Evolutionary conservation across 2,329 filamentous ascomycete species (phyloP), one percentile per base, ranked within the genome.

Genomic region (Hymenoscyphus albidus): DNA sequence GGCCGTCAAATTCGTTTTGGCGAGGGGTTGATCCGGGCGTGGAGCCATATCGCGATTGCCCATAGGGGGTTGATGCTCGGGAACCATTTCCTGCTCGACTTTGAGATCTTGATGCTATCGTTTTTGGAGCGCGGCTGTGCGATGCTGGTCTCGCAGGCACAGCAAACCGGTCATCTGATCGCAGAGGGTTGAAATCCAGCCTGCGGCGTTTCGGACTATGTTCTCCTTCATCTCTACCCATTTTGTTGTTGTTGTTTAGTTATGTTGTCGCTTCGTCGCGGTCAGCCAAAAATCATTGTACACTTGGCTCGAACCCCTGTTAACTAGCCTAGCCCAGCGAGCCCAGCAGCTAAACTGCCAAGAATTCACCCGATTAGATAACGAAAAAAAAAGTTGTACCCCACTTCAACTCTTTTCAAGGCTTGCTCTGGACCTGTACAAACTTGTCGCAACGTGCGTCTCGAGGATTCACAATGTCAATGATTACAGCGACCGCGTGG

Each of bases 121-220:
- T 55, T 35, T 59, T 54, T 16, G 48, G 38, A 78, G 77, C 67
- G 75, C 32, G 63, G 40, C 4, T 54, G 2, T 38, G 59, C 62
- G 66, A 57, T 48, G 69, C 67, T 54, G 71, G 72, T 55, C 68
- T 69, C 7, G 67, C 64, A 35, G 74, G 74, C 35, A 75, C 66
- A 9, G 80, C 80, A 69, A 85, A 88, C 64, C 84, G 81, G 68
- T 87, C 85, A 63, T 83, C 81, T 42, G 79, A 80, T 67, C 80
- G 77, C 9, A 82, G 72, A 31, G 81, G 80, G 68, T 83, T 83
- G 66, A 83, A 81, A 69, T 91, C 85, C n/a, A 91, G 76, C 75
- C 84, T 89, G 48, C 88, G 84, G 71, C 88, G 80, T 76, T 88
- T 90, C 3, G 86, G 85, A 73, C 83, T 87, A 61, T 74, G 62